These are phyloP conservation scores for Penicillium subrubescens DNA, from an alignment of 495 filamentous ascomycete species.

Conservation along the genomic window DNA sequence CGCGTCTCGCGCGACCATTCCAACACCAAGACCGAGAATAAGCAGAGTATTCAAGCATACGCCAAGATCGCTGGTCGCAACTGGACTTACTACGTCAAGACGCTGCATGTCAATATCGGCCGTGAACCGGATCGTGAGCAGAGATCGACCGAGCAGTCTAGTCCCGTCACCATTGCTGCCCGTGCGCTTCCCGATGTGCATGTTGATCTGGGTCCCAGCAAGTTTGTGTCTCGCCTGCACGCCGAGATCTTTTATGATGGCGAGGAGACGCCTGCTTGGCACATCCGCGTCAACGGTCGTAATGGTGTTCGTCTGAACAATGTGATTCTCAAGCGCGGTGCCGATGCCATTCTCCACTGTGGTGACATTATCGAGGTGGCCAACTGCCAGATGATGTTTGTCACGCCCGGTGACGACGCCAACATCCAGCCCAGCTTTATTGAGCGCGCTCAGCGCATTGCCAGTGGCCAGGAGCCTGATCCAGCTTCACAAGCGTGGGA, in stretches of 20 bases:
- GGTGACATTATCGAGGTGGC: conserved; percentile 89
- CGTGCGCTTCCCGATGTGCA: conserved; percentile 62
- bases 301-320: conserved; percentile 88
- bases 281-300: conserved; percentile 80
- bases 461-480: conserved; percentile 45
- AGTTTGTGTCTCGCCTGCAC: conserved; percentile 86
- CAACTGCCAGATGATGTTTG: conserved; percentile 97
- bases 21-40: conserved; percentile 71
- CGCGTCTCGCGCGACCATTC: conserved; percentile 74
- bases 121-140: conserved; percentile 67
- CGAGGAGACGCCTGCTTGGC: conserved; percentile 66
- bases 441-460: conserved; percentile 50
- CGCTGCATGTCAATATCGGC: conserved; percentile 79
- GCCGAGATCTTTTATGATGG: conserved; percentile 82
- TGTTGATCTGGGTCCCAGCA: conserved; percentile 92
- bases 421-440: conserved; percentile 60
- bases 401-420: conserved; percentile 68
- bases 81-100: conserved; percentile 94
- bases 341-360: conserved; percentile 67
- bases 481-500: conserved; percentile 36
- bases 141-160: conserved; percentile 46
- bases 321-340: conserved; percentile 61
- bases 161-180: conserved; percentile 46
- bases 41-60: conserved; percentile 79
- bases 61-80: conserved; percentile 88